These are phyloP conservation scores for Diaporthe batatas DNA, from an alignment of 2,329 filamentous ascomycete species.

Conservation along the genomic window DNA sequence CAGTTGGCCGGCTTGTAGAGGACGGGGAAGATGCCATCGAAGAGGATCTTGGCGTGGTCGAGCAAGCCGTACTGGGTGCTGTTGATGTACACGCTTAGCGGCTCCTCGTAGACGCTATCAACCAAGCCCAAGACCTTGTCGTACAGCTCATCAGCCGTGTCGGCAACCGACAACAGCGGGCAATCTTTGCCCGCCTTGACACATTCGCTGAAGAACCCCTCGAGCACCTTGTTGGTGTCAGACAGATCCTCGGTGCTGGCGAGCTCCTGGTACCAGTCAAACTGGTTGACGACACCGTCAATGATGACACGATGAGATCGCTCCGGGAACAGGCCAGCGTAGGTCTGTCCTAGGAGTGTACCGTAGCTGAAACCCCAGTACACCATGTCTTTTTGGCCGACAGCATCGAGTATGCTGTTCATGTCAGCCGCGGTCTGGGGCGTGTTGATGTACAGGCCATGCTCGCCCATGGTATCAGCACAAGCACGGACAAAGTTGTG, in stretches of 20 bases:
- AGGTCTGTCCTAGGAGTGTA: constrained; percentile 56
- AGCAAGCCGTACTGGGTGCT: constrained; percentile 55
- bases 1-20: constrained; percentile 56
- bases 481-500: constrained; percentile 58
- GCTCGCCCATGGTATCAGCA: constrained; percentile 58
- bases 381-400: constrained; percentile 54
- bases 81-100: constrained; percentile 59
- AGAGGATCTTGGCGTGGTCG: constrained; percentile 53
- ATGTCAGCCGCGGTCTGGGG: constrained; percentile 65
- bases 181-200: constrained; percentile 62
- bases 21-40: constrained; percentile 54
- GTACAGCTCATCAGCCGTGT: constrained; percentile 53
- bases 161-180: constrained; percentile 54
- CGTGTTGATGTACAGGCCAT: constrained; percentile 61
- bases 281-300: constrained; percentile 52
- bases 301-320: constrained; percentile 53
- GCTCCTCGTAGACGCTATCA: constrained; percentile 53
- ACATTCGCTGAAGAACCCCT: constrained; percentile 60
- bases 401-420: constrained; percentile 61
- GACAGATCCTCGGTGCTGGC: constrained; percentile 54
- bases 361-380: constrained; percentile 59
- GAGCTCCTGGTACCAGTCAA: constrained; percentile 57
- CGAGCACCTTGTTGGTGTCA: constrained; percentile 59
- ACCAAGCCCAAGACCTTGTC: constrained; percentile 52
- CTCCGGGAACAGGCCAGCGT: constrained; percentile 54